A percentile compares a stretch with the other conserved stretches of the same genome.
phyloP scores from a whole-genome alignment of 169 alveolate species.

The Plasmodium cynomolgi region DNA sequence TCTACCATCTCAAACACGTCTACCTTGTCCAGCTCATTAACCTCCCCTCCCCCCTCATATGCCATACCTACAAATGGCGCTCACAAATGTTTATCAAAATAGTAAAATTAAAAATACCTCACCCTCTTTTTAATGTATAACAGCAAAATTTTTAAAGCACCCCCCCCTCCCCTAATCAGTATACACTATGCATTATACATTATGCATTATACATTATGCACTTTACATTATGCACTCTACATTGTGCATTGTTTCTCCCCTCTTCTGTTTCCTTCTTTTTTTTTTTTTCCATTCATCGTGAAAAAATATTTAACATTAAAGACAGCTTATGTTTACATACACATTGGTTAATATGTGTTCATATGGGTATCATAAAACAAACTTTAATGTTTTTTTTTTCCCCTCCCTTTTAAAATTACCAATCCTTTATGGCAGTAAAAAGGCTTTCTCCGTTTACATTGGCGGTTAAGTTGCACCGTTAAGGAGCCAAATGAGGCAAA shows the following conservation, averaged over 20 bases:
- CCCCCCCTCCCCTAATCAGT: neutral
- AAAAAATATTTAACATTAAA: constrained; percentile 22
- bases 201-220: too few species aligned
- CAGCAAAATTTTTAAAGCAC: neutral
- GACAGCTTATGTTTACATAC: neutral
- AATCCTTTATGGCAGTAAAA: neutral
- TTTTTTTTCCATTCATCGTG: neutral
- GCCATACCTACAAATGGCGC: neutral
- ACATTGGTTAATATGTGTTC: constrained; percentile 15
- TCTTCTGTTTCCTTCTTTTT: neutral
- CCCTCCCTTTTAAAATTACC: neutral
- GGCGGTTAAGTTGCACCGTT: neutral
- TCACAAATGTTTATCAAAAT: constrained; percentile 16
- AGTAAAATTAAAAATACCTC: constrained; percentile 8
- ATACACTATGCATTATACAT: neutral
- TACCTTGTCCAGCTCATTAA: neutral
- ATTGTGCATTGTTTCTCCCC: neutral
- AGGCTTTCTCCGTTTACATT: neutral
- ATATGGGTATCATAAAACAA: neutral
- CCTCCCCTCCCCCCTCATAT: neutral
- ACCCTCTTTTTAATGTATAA: constrained; percentile 24
- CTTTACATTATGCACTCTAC: neutral
- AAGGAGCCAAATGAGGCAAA: neutral
- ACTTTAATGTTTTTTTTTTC: neutral
- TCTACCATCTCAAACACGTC: neutral